phyloP scores from a whole-genome alignment of 305 asterid species.

The Fraxinus baroniana region DNA sequence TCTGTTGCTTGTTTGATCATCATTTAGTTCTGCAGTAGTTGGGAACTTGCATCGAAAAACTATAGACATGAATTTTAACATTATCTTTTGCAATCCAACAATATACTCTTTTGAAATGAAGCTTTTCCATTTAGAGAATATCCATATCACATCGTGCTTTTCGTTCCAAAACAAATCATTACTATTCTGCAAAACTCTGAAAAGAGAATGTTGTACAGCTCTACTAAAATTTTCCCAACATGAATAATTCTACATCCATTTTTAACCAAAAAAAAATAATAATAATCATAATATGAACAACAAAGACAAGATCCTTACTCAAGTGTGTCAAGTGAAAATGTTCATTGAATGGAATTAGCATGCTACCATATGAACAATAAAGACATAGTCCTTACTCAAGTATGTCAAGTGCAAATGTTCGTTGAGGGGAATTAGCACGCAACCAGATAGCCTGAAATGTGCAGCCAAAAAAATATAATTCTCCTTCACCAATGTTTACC shows the following conservation, averaged over 20 bases:
- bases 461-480: conserved; percentile 23
- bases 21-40: not conserved
- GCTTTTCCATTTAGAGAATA: not conserved
- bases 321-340: not conserved
- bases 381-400: conserved; percentile 72
- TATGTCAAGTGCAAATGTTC: conserved; percentile 92
- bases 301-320: not conserved
- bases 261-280: not conserved
- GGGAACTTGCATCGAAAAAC: not conserved
- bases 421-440: conserved; percentile 69
- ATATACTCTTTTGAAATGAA: not conserved
- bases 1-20: not conserved
- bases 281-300: not conserved
- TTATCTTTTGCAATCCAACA: not conserved
- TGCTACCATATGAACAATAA: conserved; percentile 15
- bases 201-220: not conserved
- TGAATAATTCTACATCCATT: not conserved
- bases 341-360: conserved; percentile 1
- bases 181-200: not conserved
- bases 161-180: not conserved
- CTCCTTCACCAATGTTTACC: not conserved
- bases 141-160: not conserved
- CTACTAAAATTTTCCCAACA: not conserved
- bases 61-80: not conserved
- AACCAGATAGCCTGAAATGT: conserved; percentile 84